These are phyloP conservation scores for Apiotrichum akiyoshidainum DNA, from an alignment of 1,284 basidiomycete genomes.

Conservation along the genomic window DNA sequence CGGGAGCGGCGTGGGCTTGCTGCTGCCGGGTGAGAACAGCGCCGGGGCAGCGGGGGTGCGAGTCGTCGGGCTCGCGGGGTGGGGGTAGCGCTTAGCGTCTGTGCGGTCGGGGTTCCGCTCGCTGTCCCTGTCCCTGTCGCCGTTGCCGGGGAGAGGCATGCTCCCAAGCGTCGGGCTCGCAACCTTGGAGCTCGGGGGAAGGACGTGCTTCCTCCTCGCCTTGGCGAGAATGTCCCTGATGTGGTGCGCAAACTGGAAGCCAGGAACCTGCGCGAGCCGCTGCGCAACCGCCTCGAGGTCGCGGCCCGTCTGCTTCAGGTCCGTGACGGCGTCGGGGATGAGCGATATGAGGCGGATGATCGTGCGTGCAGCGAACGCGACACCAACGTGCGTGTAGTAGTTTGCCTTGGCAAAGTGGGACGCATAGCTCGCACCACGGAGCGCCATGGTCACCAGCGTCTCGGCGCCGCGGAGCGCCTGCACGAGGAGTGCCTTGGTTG, in stretches of 20 bases:
- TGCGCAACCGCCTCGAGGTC: slow-evolving; percentile 42
- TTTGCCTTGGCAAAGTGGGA: slow-evolving; percentile 22
- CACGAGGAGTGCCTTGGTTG: slow-evolving; percentile 23
- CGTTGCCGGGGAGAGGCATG: background rate
- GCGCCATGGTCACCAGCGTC: slow-evolving; percentile 29
- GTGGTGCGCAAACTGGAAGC: slow-evolving; percentile 40
- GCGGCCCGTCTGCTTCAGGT: slow-evolving; percentile 35
- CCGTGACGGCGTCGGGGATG: slow-evolving; percentile 34
- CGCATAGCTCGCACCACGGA: slow-evolving; percentile 30
- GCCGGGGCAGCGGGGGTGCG: background rate
- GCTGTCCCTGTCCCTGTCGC: background rate
- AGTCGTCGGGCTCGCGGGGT: background rate
- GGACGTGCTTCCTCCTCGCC: slow-evolving; percentile 32
- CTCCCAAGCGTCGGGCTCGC: slow-evolving; percentile 5
- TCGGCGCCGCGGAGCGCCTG: slow-evolving; percentile 30
- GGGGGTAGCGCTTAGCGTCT: background rate
- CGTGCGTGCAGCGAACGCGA: slow-evolving; percentile 42
- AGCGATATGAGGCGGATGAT: slow-evolving; percentile 40
- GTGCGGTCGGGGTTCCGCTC: background rate
- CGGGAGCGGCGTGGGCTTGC: slow-evolving; percentile 1
- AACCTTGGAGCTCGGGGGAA: slow-evolving; percentile 30
- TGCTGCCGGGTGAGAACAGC: background rate
- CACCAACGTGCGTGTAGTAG: slow-evolving; percentile 34
- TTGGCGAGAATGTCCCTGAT: slow-evolving; percentile 35
- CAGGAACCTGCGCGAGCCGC: slow-evolving; percentile 37